Base-by-base conservation (phyloP, 176 grass and related monocot genomes). In the Eragrostis nindensis region DNA sequence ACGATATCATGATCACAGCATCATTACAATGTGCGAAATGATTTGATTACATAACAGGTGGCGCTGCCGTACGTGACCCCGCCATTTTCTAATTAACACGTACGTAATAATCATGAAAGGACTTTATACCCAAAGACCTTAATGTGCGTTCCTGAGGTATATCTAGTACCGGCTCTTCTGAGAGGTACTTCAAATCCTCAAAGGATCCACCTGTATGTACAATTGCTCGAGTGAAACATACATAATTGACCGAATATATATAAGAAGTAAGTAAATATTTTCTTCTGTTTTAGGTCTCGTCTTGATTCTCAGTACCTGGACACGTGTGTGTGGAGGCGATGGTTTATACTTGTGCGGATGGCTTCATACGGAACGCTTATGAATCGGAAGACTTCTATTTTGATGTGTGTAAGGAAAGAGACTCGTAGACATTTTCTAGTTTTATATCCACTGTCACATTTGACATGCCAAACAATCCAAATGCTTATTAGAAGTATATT, bases 11-110 rank as follows among this genome's bases (percentile, higher is more conserved):
- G 18, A 87, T 62, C 61, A 21, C 53, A 16, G 44, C 36, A 54
- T 82, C 71, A 76, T 64, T 83, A 45, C 45, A 63, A 82, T 82
- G 79, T 21, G 72, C 44, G 11, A 44, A 50, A 83, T 87, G 66
- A 83, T 78, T 78, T 77, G 38, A 12, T 26, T 8, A 45, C 72
- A 77, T 24, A 2, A 47, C 73, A 83, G 21, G 73, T 72, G 57
- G 66, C 46, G 66, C 18, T 18, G 46, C 11, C 22, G 30, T 70
- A 54, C 54, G 22, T n/a, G 8, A 5, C 41, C 26, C 14, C 4
- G 5, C 39, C 38, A 5, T 11, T 59, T 81, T 80, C 21, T 52
- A 81, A 81, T 75, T 66, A 71, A 64, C 26, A 48, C 21, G 53
- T 24, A 36, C 41, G 26, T 22, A 9, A 62, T 72, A 36, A 49